Evolutionary conservation across 225 moss, liverwort and hornwort species (phyloP), one percentile per base, ranked within the genome.

Genomic region (Neckera pumila): DNA sequence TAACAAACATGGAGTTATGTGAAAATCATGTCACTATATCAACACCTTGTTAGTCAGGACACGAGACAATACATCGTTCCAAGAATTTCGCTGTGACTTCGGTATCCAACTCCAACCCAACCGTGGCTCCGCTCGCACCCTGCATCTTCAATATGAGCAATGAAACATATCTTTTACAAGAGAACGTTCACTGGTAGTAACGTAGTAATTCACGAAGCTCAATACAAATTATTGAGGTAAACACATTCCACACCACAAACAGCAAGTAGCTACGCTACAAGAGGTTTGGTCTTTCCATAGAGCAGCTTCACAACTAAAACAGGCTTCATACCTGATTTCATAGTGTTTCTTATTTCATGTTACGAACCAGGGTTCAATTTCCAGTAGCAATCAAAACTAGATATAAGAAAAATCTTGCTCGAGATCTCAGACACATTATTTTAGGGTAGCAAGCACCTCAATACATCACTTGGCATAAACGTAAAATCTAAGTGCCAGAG

Each of bases 91-190:
- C 89, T 96, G 91, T 20, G 84, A 72, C 17, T 65, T 23, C 33
- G 90, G 78, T 53, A 97, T 92, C 95, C 95, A 95, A 81, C 86
- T 94, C 94, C 94, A 97, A 65, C 95, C 91, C 90, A 96, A 86
- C 28, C 91, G 92, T 63, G 96, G 95, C 91, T 97, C 96, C 14
- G 75, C 96, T 34, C 91, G 90, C 66, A 95, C 92, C 81, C 91
- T 93, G 90, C 84, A 87, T 53, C 57, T 38, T 57, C 57, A n/a
- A 25, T 78, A 16, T 57, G 26, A 78, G 57, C 26, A 57, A n/a
- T 78, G 38, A 78, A 78, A 38, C 57, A 78, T 38, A 14, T 36
- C 14, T 83, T 56, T 53, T 69, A 26, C 28, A 69, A 7, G 66
- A 53, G 54, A 83, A 28, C 2, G 8, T 51, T 56, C 81, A 81